Percentiles rank a stretch among this genome's conserved stretches.
phyloP scores from a whole-genome alignment of 805 yeast genomes.

The Saccharomycopsis microspora region DNA sequence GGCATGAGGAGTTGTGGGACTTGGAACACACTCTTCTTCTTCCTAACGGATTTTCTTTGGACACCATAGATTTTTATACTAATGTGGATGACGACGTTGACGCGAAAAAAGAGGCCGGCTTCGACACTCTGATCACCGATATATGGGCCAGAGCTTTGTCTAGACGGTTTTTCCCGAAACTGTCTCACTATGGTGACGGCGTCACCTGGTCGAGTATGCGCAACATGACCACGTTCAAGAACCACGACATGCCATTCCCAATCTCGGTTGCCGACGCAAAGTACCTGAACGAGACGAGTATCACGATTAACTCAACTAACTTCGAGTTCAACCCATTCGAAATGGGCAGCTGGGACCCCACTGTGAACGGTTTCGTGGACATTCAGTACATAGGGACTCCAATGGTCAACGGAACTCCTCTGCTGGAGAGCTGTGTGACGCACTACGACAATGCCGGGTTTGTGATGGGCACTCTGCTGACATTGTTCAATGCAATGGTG shows the following conservation, averaged over 20 bases:
- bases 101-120: conserved; percentile 52
- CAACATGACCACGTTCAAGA: conserved; percentile 46
- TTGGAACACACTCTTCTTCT: conserved; percentile 45
- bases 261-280: conserved; percentile 56
- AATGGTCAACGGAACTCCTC: conserved; percentile 38
- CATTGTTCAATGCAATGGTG: conserved; percentile 44
- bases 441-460: conserved; percentile 69
- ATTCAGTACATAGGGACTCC: conserved; percentile 16
- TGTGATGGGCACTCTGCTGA: conserved; percentile 72
- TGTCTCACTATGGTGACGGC: conserved; percentile 49
- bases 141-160: conserved; percentile 73
- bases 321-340: conserved; percentile 44
- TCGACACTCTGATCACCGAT: conserved; percentile 56
- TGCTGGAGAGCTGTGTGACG: conserved; percentile 39
- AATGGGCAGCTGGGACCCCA: conserved; percentile 8
- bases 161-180: conserved; percentile 53
- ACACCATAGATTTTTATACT: conserved; percentile 47
- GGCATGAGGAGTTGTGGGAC: conserved; percentile 48
- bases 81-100: conserved; percentile 37
- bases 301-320: conserved; percentile 57
- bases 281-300: conserved; percentile 45
- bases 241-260: conserved; percentile 64
- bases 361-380: conserved; percentile 1
- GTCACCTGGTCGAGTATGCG: conserved; percentile 47
- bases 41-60: conserved; percentile 51